Evolutionary conservation across 768 basidiomycete genomes (phyloP), one percentile per base, ranked within the genome.

Genomic region (Terana coerulea): DNA sequence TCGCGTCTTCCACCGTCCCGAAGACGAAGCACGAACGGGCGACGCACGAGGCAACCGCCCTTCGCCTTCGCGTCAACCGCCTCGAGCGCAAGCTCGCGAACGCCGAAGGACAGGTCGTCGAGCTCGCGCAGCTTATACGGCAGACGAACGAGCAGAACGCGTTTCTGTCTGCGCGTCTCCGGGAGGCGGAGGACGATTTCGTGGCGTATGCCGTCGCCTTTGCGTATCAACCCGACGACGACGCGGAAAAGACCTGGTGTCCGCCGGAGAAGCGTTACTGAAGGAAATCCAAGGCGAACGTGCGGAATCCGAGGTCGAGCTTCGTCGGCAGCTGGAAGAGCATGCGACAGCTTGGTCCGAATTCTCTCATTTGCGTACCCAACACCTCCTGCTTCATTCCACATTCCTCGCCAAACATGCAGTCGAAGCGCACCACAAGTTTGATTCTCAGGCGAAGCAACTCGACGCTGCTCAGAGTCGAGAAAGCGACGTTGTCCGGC

Each of bases 51-150:
- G 68, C 78, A 54, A 60, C 61, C 17, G 55, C 60, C 6, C 70
- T 85, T 30, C 75, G 75, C 49, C 56, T 78, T 9, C 75, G 71
- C 7, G 66, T 70, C 22, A 64, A 73, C 24, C 80, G 85, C 25
- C 67, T 88, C 11, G 80, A 86, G 58, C 80, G 87, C 53, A 87
- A 84, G 64, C 70, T 88, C 12, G 79, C 78, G 34, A 86, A 84
- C 59, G 72, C 84, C 4, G 82, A 88, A 49, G 80, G 68, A 15
- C 86, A 89, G 61, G 83, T 86, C 19, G 64, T 70, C 11, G 86
- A 88, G 54, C 68, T 90, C 7, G 80, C 80, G 1, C 69, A 78
- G 53, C 75, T 89, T 35, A 72, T 86, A 58, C 81, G 84, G 22
- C 76, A 80, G 24, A 67, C 70, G 24, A 76, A 76, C 40, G 79